Percentiles rank a stretch among this genome's conserved stretches.
Evolutionary conservation across 306 rosid species (phyloP).

Genomic region (Trifolium fragiferum): DNA sequence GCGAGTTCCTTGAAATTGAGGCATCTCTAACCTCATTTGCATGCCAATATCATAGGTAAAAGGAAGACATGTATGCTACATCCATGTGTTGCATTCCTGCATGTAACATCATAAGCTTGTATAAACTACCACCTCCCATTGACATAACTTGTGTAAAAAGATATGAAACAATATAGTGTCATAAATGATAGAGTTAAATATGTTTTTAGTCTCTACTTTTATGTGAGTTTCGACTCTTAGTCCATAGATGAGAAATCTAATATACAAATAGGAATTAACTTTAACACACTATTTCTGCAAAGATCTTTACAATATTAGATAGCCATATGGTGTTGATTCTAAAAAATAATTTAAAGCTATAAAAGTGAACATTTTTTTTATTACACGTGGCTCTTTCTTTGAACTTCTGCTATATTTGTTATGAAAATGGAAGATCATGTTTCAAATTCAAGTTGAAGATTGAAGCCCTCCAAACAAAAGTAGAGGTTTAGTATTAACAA

Average conservation of each 20-base stretch:
- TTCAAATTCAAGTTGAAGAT: background rate
- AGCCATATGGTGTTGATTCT: background rate
- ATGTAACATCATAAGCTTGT: slow-evolving; percentile 80
- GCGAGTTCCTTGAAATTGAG: too few relatives aligned
- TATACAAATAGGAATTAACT: background rate
- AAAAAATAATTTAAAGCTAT: background rate
- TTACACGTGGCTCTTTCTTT: background rate
- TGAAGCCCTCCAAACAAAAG: background rate
- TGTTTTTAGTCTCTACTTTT: too few relatives aligned
- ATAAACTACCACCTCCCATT: slow-evolving; percentile 76
- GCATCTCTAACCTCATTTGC: slow-evolving; percentile 66
- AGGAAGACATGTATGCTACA: slow-evolving; percentile 58
- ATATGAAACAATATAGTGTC: slow-evolving; percentile 39
- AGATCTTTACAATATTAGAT: background rate
- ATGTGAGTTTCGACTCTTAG: too few relatives aligned
- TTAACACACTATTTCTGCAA: background rate
- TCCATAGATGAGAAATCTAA: slow-evolving; percentile 26
- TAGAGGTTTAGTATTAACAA: slow-evolving; percentile 15
- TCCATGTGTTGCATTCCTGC: slow-evolving; percentile 74
- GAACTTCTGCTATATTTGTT: too few relatives aligned
- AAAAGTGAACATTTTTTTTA: background rate
- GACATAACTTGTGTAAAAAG: slow-evolving; percentile 72
- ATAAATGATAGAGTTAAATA: too few relatives aligned
- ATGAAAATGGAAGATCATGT: background rate
- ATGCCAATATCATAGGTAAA: slow-evolving; percentile 65